Percentiles rank a stretch among this genome's conserved stretches.
These are phyloP conservation scores for Petunia hybrid DNA, from an alignment of 305 asterid species.

Conservation along the genomic window DNA sequence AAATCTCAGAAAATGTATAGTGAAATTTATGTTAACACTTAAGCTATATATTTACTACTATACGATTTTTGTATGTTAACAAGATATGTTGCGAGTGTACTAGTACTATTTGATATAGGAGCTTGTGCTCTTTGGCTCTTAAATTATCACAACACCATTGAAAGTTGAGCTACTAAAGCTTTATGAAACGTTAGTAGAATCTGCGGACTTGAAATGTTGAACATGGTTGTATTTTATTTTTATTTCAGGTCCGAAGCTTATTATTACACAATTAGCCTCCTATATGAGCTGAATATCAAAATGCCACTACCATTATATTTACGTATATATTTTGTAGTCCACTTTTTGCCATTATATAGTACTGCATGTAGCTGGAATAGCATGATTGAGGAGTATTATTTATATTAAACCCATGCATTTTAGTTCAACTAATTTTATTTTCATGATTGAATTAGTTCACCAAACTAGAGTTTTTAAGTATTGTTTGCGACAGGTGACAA, in stretches of 20 bases:
- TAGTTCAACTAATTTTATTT: constrained; percentile 12
- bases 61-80: neutral
- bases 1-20: neutral
- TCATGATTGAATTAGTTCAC: constrained; percentile 16
- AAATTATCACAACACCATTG: constrained; percentile 33
- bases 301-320: neutral
- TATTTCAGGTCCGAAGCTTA: neutral
- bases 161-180: constrained; percentile 5
- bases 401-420: neutral
- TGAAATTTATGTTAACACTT: neutral
- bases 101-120: constrained; percentile 1
- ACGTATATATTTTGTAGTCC: neutral
- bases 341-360: neutral
- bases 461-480: neutral
- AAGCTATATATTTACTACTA: neutral
- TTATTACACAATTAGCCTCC: constrained; percentile 25
- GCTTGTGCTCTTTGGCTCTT: neutral
- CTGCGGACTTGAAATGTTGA: constrained; percentile 38
- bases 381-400: neutral
- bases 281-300: neutral
- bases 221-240: constrained; percentile 30
- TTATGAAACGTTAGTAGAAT: constrained; percentile 33
- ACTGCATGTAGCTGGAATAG: neutral
- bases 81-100: neutral
- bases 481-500: too few relatives aligned